phyloP scores from a whole-genome alignment of 805 yeast species.

The Alloascoidea africana region DNA sequence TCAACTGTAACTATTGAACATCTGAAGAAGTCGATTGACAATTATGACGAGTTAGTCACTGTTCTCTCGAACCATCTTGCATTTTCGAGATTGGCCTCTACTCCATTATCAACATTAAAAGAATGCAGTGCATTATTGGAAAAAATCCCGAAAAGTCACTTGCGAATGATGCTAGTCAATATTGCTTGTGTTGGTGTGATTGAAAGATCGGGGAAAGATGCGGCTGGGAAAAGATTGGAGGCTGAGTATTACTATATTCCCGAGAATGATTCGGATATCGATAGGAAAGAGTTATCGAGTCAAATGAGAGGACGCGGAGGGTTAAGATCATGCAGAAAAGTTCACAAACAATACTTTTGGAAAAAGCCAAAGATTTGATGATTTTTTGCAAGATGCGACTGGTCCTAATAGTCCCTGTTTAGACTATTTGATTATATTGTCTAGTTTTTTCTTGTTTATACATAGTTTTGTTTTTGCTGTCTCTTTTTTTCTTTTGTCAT shows the following conservation, averaged over 20 bases:
- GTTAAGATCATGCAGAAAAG: slow-evolving; percentile 78
- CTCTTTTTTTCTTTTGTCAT: too few relatives aligned
- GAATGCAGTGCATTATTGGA: slow-evolving; percentile 33
- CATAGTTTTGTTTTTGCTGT: too few relatives aligned
- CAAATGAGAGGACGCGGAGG: slow-evolving; percentile 72
- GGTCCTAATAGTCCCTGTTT: too few relatives aligned
- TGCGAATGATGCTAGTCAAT: slow-evolving; percentile 27
- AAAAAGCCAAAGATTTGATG: slow-evolving; percentile 49
- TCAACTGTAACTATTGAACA: neutral
- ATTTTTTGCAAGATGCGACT: too few relatives aligned
- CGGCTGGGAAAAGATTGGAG: slow-evolving; percentile 88
- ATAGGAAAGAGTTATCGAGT: slow-evolving; percentile 55
- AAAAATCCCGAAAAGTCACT: slow-evolving; percentile 14
- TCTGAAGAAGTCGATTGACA: neutral
- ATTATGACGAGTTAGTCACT: slow-evolving; percentile 34
- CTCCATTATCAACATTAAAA: slow-evolving; percentile 63
- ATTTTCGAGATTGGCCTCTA: slow-evolving; percentile 74
- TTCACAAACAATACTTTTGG: slow-evolving; percentile 83
- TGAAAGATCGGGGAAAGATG: slow-evolving; percentile 83
- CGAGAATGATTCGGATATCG: slow-evolving; percentile 62
- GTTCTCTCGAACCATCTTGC: slow-evolving; percentile 76
- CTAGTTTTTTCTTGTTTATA: too few relatives aligned
- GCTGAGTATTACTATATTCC: slow-evolving; percentile 87
- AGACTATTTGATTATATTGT: too few relatives aligned
- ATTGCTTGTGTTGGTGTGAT: slow-evolving; percentile 72